phyloP scores from a whole-genome alignment of 768 basidiomycete genomes.

The Amanita pallidorosea region DNA sequence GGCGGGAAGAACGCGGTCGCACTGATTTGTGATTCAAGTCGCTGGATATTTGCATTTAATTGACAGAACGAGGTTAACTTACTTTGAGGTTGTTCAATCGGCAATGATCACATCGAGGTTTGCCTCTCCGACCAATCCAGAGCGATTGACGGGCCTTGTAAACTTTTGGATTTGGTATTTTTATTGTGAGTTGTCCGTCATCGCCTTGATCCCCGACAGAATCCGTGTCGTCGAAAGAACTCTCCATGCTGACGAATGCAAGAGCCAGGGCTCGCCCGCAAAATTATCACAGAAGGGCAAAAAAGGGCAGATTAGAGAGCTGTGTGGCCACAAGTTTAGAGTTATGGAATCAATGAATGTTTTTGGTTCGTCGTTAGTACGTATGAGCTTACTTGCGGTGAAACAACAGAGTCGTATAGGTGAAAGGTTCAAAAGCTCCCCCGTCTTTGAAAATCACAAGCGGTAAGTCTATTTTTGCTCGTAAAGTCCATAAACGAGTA shows the following conservation, averaged over 20 bases:
- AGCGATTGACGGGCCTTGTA: constrained; percentile 62
- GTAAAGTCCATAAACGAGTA: not conserved
- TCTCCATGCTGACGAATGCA: constrained; percentile 15
- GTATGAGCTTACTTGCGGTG: constrained; percentile 1
- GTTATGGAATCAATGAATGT: not conserved
- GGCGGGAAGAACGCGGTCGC: constrained; percentile 57
- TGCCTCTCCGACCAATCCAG: constrained; percentile 68
- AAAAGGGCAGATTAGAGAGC: not conserved
- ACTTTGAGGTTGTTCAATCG: constrained; percentile 65
- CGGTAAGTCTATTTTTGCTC: not conserved
- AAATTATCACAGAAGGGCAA: not conserved
- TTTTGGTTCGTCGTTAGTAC: not conserved
- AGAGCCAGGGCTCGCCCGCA: not conserved
- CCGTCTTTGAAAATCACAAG: not conserved
- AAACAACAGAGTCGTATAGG: not conserved
- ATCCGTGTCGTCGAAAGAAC: constrained; percentile 24
- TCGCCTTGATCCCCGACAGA: constrained; percentile 29
- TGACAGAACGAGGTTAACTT: constrained; percentile 14
- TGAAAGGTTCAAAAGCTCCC: not conserved
- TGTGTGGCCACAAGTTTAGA: not conserved
- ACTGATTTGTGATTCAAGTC: constrained; percentile 26
- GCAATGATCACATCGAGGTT: constrained; percentile 67
- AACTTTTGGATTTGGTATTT: constrained; percentile 57
- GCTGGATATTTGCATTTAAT: not conserved
- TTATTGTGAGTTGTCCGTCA: constrained; percentile 48